Evolutionary conservation across 1,139 yeast genomes (phyloP).

Genomic region (Taphrina communis): DNA sequence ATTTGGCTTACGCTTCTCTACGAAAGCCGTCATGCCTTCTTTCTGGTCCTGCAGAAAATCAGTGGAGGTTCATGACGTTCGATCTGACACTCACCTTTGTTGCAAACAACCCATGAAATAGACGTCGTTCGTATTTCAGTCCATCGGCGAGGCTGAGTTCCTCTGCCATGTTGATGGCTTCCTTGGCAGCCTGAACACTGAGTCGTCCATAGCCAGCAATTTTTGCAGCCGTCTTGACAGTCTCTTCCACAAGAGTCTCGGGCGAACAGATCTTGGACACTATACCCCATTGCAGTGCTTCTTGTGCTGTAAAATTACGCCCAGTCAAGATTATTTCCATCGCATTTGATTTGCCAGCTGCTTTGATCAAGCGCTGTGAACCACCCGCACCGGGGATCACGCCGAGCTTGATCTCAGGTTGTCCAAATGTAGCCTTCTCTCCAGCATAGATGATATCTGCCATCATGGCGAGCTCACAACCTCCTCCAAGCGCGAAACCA

Average conservation of each 20-base stretch:
- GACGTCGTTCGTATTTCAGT: conserved; percentile 55
- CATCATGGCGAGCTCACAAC: conserved; percentile 62
- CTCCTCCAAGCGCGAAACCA: conserved; percentile 63
- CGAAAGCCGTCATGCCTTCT: conserved; percentile 62
- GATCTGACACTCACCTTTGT: conserved; percentile 45
- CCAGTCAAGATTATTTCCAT: conserved; percentile 60
- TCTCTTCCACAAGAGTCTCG: conserved; percentile 55
- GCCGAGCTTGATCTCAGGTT: conserved; percentile 62
- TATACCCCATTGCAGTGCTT: conserved; percentile 61
- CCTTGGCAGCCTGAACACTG: conserved; percentile 59
- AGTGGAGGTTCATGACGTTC: not conserved
- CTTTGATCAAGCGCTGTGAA: conserved; percentile 58
- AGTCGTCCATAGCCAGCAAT: conserved; percentile 56
- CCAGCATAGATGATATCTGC: conserved; percentile 61
- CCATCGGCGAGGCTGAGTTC: conserved; percentile 55
- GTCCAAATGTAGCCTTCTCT: conserved; percentile 59
- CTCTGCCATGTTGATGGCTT: conserved; percentile 55
- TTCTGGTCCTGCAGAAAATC: conserved; percentile 53
- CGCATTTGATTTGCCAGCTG: conserved; percentile 59
- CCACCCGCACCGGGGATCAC: conserved; percentile 64
- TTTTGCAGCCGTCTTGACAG: conserved; percentile 56
- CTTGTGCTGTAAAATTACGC: conserved; percentile 55
- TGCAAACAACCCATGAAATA: conserved; percentile 58
- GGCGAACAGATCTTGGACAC: conserved; percentile 56
- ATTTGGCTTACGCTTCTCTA: conserved; percentile 57